A percentile compares a stretch with the other conserved stretches of the same genome.
phyloP scores from a whole-genome alignment of 805 yeast species.

The Lipomyces lipofer region DNA sequence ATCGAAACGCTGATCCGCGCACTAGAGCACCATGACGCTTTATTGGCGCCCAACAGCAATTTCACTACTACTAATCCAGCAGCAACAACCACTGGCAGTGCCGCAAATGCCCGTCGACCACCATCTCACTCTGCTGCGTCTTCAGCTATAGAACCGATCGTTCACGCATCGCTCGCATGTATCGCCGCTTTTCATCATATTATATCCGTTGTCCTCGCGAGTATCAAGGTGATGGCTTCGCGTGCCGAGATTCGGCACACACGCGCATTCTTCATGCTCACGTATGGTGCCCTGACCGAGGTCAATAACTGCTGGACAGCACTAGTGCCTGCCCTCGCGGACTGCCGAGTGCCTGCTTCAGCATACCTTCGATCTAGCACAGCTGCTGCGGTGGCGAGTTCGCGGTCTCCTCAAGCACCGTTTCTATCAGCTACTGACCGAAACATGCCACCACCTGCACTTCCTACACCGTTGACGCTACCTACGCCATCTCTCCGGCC shows the following conservation, averaged over 20 bases:
- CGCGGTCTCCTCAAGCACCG: background rate
- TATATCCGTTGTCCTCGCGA: slow-evolving; percentile 50
- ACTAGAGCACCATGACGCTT: slow-evolving; percentile 33
- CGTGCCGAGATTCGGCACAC: slow-evolving; percentile 64
- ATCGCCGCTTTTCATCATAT: slow-evolving; percentile 54
- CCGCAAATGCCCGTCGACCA: slow-evolving; percentile 32
- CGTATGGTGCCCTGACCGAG: slow-evolving; percentile 66
- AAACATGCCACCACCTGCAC: slow-evolving; percentile 14
- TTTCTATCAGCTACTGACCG: slow-evolving; percentile 7
- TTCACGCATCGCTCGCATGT: slow-evolving; percentile 43
- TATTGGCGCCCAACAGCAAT: slow-evolving; percentile 3
- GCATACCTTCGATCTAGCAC: background rate
- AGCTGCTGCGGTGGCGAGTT: background rate
- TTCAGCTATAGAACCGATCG: slow-evolving; percentile 41
- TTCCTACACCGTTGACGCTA: slow-evolving; percentile 10
- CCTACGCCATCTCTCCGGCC: slow-evolving; percentile 17
- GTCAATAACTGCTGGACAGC: slow-evolving; percentile 63
- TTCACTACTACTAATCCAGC: background rate
- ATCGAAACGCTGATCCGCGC: slow-evolving; percentile 31
- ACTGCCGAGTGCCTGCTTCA: slow-evolving; percentile 15
- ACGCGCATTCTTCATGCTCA: slow-evolving; percentile 60
- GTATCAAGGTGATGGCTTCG: slow-evolving; percentile 51
- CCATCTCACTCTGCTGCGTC: slow-evolving; percentile 7
- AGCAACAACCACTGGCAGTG: slow-evolving; percentile 20
- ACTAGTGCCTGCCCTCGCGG: slow-evolving; percentile 38